These are phyloP conservation scores for Aaosphaeria pasadenensis DNA, from an alignment of 2,329 filamentous ascomycete species.

Conservation along the genomic window DNA sequence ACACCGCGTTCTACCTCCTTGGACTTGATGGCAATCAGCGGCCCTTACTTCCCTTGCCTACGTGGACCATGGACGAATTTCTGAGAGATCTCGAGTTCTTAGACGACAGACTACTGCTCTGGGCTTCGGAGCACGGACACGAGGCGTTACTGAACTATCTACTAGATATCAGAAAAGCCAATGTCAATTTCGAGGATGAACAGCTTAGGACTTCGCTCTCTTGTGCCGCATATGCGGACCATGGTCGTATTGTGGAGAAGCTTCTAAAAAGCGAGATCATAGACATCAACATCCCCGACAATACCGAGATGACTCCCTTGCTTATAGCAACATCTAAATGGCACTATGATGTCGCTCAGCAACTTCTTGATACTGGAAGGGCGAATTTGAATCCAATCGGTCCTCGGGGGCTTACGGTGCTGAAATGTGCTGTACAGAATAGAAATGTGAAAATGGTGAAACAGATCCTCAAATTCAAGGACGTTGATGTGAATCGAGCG, in stretches of 20 bases:
- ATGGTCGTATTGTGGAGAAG: no score
- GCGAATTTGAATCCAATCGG: no score
- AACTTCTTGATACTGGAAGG: not conserved
- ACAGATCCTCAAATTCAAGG: no score
- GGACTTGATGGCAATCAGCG: not conserved
- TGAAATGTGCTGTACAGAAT: no score
- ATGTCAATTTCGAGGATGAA: not conserved
- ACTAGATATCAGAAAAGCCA: not conserved
- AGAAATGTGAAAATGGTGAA: no score
- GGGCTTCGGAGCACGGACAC: not conserved
- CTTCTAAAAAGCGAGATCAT: not conserved
- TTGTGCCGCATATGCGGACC: no score
- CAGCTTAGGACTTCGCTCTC: not conserved
- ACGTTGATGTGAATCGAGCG: no score
- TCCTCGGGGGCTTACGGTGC: no score
- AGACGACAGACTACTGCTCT: not conserved
- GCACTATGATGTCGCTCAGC: not conserved
- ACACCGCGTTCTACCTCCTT: slow-evolving; percentile 4
- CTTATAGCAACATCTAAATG: not conserved
- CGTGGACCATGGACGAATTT: not conserved
- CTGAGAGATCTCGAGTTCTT: not conserved
- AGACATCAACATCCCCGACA: not conserved
- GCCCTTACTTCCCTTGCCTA: not conserved
- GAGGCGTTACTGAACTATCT: slow-evolving; percentile 3
- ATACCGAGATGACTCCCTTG: slow-evolving; percentile 1